phyloP scores from a whole-genome alignment of 768 basidiomycete genomes.

The Mycena metata region DNA sequence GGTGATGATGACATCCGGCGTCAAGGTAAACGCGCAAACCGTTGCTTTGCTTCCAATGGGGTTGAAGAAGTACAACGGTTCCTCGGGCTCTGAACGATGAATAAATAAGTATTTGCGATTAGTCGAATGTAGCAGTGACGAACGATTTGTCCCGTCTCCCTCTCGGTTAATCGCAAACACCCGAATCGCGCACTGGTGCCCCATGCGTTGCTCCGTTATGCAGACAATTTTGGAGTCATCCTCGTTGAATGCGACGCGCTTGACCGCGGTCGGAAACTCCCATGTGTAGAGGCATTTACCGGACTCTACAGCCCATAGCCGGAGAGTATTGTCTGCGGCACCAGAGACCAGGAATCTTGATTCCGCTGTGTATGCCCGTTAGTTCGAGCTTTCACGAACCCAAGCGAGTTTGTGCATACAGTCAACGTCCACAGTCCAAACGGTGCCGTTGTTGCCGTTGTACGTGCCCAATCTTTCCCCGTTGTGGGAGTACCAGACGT shows the following conservation, averaged over 20 bases:
- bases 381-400: not conserved
- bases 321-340: constrained; percentile 93
- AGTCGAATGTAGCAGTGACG: constrained; percentile 47
- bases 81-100: constrained; percentile 70
- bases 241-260: constrained; percentile 91
- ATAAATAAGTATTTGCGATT: constrained; percentile 12
- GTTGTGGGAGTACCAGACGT: constrained; percentile 76
- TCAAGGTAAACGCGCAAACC: constrained; percentile 90
- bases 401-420: constrained; percentile 65
- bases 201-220: constrained; percentile 98
- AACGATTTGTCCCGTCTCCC: constrained; percentile 85
- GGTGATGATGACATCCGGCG: constrained; percentile 85
- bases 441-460: constrained; percentile 94
- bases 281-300: constrained; percentile 77
- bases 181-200: constrained; percentile 89
- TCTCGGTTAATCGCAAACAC: constrained; percentile 91
- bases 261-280: constrained; percentile 99
- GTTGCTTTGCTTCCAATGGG: constrained; percentile 95
- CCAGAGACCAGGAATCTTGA: constrained; percentile 91
- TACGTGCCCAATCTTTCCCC: constrained; percentile 98
- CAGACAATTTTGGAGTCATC: constrained; percentile 69
- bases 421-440: constrained; percentile 98
- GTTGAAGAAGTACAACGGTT: constrained; percentile 84
- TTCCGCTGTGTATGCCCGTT: constrained; percentile 62
- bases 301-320: constrained; percentile 89